Base-by-base conservation (phyloP, 306 rosid species). In the Clitoria ternatea region DNA sequence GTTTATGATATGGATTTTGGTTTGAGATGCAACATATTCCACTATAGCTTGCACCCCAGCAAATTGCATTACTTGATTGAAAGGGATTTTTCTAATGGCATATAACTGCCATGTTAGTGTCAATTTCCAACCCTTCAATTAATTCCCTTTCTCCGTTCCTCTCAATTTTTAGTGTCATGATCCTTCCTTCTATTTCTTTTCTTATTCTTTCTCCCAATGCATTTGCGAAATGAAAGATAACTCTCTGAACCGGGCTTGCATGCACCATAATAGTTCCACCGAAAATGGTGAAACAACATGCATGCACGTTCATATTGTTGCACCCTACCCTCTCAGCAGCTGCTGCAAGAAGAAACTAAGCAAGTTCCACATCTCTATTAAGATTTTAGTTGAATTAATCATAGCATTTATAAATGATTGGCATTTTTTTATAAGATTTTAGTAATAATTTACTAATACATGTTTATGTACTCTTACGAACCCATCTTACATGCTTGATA, bases 291-390 rank as follows among this genome's bases (percentile, higher is more conserved):
- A 39, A 90, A 85, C 54, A 90, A 47, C 48, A 65, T 59, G 45
- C 69, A 81, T 2, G 94, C 94, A 2, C 84, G 75, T 8, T 79
- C 88, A 17, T 59, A 84, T 61, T 90, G 85, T 39, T 77, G 62
- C 66, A 77, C 39, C 86, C 78, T 1, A 86, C 85, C 35, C 73
- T 88, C 62, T 90, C 90, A 5, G 88, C 94, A 17, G 82, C 84
- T 17, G 86, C 76, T n/a, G n/a, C n/a, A 2, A 90, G 85, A 49
- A 90, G 86, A 17, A 76, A 5, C 69, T 86, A 87, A n/a, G 80
- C 94, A 33, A 82, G 90, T 37, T 88, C 94, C 7, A 84, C 74
- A 9, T 88, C 92, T 67, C 61, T 72, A 12, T 63, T 69, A n/a
- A n/a, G n/a, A n/a, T n/a, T n/a, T n/a, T n/a, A n/a, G n/a, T n/a